Base-by-base conservation (phyloP, 2,329 filamentous ascomycete genomes). In the Sporothrix schenckii region DNA sequence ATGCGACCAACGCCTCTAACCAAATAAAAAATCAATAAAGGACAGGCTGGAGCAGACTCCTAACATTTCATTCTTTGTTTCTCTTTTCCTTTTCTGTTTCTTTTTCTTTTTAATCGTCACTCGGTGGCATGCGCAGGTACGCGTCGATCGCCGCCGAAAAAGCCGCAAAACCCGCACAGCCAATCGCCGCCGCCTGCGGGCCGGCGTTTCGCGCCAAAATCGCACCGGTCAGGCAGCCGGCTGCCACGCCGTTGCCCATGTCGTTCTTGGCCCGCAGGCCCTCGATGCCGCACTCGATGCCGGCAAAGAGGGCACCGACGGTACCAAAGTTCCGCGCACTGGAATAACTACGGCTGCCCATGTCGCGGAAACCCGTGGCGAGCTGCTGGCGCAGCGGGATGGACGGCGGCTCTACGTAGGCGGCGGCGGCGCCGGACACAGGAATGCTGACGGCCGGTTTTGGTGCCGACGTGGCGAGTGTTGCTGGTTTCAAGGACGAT, bases 201-300 rank as follows among this genome's bases (percentile, higher is more conserved):
- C 95, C 95, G 0, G 92, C 94, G 76, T 91, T 92, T 73, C 91
- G 89, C 63, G 93, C 94, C 73, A 99, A 81, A 69, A 95, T 91
- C 21, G 92, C 95, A 19, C 95, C 95, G 11, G 95, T 97, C 69
- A 97, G 83, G 78, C 94, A 98, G 0, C 95, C 95, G 0, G 94
- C 93, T 4, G 90, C 88, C 5, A 95, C 89, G 69, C 93, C 93
- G 82, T 99, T 99, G 73, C 84, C 88, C 41, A 98, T 80, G 80
- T 98, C 95, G 81, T 98, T 97, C 84, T 97, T 97, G 27, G 94
- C 95, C 41, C 95, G 87, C 76, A 92, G 86, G 0, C 94, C 94
- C 80, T 99, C 95, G 77, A 99, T 93, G 74, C 92, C 93, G 83
- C 95, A 99, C 82, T 99, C 95, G 68, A 95, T 97, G 53, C 94